These are phyloP conservation scores for Fusarium domesticum DNA, from an alignment of 2,329 filamentous ascomycete species.

Conservation along the genomic window DNA sequence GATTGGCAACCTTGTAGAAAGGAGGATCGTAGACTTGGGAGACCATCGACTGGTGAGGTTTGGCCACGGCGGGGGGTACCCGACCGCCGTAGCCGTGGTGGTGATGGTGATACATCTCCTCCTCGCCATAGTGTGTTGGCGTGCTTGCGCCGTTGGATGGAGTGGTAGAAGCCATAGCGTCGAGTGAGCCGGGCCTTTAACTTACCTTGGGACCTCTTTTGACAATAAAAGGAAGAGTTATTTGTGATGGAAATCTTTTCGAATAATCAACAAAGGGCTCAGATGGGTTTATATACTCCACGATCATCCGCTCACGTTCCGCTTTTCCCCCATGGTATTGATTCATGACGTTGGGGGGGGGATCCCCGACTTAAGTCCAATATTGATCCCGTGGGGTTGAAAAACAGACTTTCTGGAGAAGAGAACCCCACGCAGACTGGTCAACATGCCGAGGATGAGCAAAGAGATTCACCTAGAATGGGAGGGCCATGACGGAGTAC, in stretches of 20 bases:
- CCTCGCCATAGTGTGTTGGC: constrained; percentile 24
- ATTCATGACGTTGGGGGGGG: constrained; percentile 10
- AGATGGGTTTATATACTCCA: background rate
- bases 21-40: constrained; percentile 36
- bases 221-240: no score
- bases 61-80: constrained; percentile 6
- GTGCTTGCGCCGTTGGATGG: constrained; percentile 24
- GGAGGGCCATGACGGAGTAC: constrained; percentile 17
- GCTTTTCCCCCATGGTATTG: background rate
- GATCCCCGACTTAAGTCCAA: constrained; percentile 7
- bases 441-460: constrained; percentile 12
- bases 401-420: no score
- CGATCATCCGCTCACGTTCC: constrained; percentile 12
- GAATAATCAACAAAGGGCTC: no score
- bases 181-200: no score
- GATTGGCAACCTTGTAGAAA: constrained; percentile 53
- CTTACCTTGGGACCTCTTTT: background rate
- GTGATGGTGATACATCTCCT: constrained; percentile 10
- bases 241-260: no score
- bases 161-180: constrained; percentile 22
- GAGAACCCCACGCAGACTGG: no score
- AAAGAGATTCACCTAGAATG: constrained; percentile 7
- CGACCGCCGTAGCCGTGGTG: constrained; percentile 11
- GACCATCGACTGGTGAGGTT: constrained; percentile 34
- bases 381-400: no score